Percentiles rank a stretch among this genome's conserved stretches.
These are phyloP conservation scores for Leishmania braziliensis DNA, from an alignment of 208 protist species.

Conservation along the genomic window DNA sequence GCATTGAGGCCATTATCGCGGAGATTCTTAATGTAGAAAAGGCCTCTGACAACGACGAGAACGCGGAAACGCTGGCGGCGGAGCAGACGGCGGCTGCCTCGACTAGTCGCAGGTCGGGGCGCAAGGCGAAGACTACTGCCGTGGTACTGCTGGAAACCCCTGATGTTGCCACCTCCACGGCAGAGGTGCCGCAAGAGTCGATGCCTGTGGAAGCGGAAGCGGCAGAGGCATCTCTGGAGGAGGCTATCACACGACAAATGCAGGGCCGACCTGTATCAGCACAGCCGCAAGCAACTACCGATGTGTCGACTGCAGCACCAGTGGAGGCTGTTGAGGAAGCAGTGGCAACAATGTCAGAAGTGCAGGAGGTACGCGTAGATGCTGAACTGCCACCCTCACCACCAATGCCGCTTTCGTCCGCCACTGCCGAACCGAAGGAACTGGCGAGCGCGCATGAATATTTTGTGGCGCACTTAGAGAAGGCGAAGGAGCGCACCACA, in stretches of 20 bases:
- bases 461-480: conserved; percentile 30
- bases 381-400: background rate
- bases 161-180: background rate
- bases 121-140: background rate
- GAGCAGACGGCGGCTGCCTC: background rate
- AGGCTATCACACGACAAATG: background rate
- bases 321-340: background rate
- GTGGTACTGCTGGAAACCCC: background rate
- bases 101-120: background rate
- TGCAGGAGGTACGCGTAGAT: no score
- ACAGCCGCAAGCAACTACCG: background rate
- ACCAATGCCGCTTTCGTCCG: background rate
- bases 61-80: background rate
- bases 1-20: background rate
- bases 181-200: background rate
- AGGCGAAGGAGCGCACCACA: conserved; percentile 19
- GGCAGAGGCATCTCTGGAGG: background rate
- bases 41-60: background rate
- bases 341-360: background rate
- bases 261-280: background rate
- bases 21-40: background rate
- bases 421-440: background rate
- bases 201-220: background rate
- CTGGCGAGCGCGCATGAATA: conserved; percentile 24
- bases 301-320: background rate